phyloP scores from a whole-genome alignment of 2,329 filamentous ascomycete species.

The Lecanicillium sp. region DNA sequence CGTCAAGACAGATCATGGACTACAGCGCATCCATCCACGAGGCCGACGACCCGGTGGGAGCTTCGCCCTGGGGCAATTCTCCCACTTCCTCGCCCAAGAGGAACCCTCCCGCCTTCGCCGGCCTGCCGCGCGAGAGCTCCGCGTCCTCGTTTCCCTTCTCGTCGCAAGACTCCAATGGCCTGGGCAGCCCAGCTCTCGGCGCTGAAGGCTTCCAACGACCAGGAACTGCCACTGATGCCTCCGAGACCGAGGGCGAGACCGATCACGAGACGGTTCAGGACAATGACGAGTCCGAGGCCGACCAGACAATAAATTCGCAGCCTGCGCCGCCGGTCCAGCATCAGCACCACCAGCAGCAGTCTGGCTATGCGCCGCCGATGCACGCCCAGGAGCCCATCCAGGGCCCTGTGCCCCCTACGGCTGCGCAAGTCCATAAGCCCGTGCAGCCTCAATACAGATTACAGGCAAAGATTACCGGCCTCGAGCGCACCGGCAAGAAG shows the following conservation, averaged over 20 bases:
- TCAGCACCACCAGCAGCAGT: conserved; percentile 18
- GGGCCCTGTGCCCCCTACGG: background rate
- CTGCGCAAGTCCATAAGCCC: conserved; percentile 45
- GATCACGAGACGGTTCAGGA: conserved; percentile 25
- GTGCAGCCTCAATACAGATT: conserved; percentile 71
- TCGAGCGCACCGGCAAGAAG: conserved; percentile 91
- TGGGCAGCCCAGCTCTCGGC: conserved; percentile 30
- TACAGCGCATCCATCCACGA: conserved; percentile 52
- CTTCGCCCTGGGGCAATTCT: conserved; percentile 52
- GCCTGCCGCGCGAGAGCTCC: conserved; percentile 34
- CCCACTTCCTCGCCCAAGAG: conserved; percentile 45
- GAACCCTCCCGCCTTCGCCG: conserved; percentile 38
- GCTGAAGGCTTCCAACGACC: conserved; percentile 40
- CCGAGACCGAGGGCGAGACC: conserved; percentile 36
- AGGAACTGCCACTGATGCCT: conserved; percentile 40
- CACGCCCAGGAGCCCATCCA: conserved; percentile 19
- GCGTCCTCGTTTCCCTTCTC: conserved; percentile 40
- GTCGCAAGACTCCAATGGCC: conserved; percentile 38
- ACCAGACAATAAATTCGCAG: conserved; percentile 14
- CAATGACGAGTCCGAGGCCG: conserved; percentile 10
- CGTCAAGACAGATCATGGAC: conserved; percentile 41
- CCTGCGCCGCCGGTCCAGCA: conserved; percentile 25
- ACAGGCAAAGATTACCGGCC: conserved; percentile 87
- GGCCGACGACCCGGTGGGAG: conserved; percentile 44
- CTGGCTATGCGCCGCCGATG: conserved; percentile 24